These are phyloP conservation scores for Lasiodiplodia sp. DNA, from an alignment of 2,329 filamentous ascomycete species.

Conservation along the genomic window DNA sequence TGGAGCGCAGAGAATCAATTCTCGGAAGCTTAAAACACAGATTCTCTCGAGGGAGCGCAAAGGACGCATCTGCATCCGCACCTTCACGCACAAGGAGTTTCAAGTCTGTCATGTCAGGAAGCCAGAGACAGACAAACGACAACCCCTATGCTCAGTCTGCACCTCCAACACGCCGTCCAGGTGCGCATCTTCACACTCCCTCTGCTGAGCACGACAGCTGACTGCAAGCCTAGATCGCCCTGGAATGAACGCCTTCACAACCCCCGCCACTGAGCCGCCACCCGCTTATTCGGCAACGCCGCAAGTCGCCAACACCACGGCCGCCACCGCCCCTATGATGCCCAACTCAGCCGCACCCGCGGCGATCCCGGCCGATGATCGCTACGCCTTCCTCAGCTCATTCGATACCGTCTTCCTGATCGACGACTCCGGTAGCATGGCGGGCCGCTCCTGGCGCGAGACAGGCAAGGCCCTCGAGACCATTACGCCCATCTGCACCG, in stretches of 20 bases:
- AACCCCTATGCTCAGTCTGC: slow-evolving; percentile 37
- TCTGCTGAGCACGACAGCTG: neutral
- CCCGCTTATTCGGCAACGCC: slow-evolving; percentile 50
- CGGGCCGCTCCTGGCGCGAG: slow-evolving; percentile 77
- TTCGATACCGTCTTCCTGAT: slow-evolving; percentile 93
- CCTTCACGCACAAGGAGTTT: slow-evolving; percentile 33
- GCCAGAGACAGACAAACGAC: slow-evolving; percentile 35
- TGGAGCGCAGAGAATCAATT: slow-evolving; percentile 31
- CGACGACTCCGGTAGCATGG: slow-evolving; percentile 92
- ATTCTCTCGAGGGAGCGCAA: slow-evolving; percentile 35
- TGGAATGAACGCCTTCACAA: slow-evolving; percentile 40
- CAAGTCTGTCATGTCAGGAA: slow-evolving; percentile 32
- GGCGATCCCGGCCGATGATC: slow-evolving; percentile 62
- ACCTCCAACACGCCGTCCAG: slow-evolving; percentile 48
- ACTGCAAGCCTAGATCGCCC: slow-evolving; percentile 35
- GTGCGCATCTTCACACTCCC: slow-evolving; percentile 37
- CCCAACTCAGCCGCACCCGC: slow-evolving; percentile 23
- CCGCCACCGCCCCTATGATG: slow-evolving; percentile 15
- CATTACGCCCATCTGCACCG: slow-evolving; percentile 83
- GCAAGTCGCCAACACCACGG: slow-evolving; percentile 26
- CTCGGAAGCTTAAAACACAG: slow-evolving; percentile 40
- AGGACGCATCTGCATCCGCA: slow-evolving; percentile 23
- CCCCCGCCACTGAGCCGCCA: slow-evolving; percentile 48
- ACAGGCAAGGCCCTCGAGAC: slow-evolving; percentile 72
- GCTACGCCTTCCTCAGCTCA: slow-evolving; percentile 75